Evolutionary conservation across 2,329 filamentous ascomycete species (phyloP), one percentile per base, ranked within the genome.

Genomic region (Aspergillus vadensis): DNA sequence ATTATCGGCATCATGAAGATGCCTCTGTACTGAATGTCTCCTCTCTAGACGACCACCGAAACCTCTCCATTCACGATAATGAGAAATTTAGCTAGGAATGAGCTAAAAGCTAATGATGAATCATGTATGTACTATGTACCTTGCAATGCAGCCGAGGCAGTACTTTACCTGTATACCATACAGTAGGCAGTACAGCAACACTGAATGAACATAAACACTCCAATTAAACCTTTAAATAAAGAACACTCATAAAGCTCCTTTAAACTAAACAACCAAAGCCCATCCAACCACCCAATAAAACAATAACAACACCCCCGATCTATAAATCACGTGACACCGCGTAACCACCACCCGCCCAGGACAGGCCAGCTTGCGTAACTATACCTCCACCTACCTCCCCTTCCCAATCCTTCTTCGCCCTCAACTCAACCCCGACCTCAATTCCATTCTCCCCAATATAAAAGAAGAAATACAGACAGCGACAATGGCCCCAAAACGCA

Each of bases 401-500:
- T n/a, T 3, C 36, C 15, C 10, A 15, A n/a, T 30, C 23, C 23
- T 12, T 12, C 23, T 43, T 30, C 15, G 12, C 8, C 17, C n/a
- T 38, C 23, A 32, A 47, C 10, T 9, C 38, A 15, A 32, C 23
- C 38, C 14, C 23, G 36, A 9, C 38, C 14, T 14, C 17, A 38
- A 39, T 15, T 19, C 8, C 7, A 21, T 4, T 10, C 30, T 8
- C 30, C 7, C 8, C 19, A 10, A 38, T 9, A 19, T 1, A 4
- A 32, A 12, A 36, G 12, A 36, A 14, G 2, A 36, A 36, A 36
- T 14, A 15, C 10, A 36, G 12, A 14, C 4, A n/a, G 3, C 23
- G 4, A 23, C 15, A 19, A 65, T 65, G 63, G 58, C 58, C 39
- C 62, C 71, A 19, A 74, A 75, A 71, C 67, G 65, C 58, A 58